Base-by-base conservation (phyloP, 2,329 filamentous ascomycete species). In the Triangularia setosa region DNA sequence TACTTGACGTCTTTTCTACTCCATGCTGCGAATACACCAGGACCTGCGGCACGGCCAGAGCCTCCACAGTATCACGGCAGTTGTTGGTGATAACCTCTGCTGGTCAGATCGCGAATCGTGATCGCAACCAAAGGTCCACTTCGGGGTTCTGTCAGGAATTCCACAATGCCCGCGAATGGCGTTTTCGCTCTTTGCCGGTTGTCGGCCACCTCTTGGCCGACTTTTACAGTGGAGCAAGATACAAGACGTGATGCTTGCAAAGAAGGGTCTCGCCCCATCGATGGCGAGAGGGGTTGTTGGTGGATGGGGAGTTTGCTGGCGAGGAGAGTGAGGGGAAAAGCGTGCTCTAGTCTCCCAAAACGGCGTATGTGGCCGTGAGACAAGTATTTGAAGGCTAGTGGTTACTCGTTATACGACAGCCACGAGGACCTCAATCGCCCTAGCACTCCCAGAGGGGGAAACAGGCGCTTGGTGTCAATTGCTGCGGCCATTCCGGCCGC, bases 41-140 rank as follows among this genome's bases (percentile, higher is more conserved):
- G 61, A 48, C 62, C 58, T 67, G 69, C 28, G 65, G 64, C 63
- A 44, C 63, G 67, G 63, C 64, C 67, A 68, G 65, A 71, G 67
- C 69, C 69, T 70, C 68, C 68, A 65, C 68, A 64, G 65, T 62
- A 60, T 14, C 23, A 21, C 55, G 62, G 55, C 64, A 61, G 30
- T 56, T 30, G 28, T 48, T 30, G 28, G 58, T 44, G 27, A 44
- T 53, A 40, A 55, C 24, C 60, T 30, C 63, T 44, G 59, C 27
- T 48, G 40, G 40, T 48, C 40, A 48, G 40, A 48, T 63, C 53
- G 52, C 52, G 52, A 55, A 61, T n/a, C 16, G 12, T 12, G 53
- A 30, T 61, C 25, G 62, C 21, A 40, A 23, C 52, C 52, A 55
- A 55, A 28, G 40, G 40, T 48, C n/a, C 40, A 48, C 18, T 18